Base-by-base conservation (phyloP, 78 protist species). In the Blattamonas nauphoetae region DNA sequence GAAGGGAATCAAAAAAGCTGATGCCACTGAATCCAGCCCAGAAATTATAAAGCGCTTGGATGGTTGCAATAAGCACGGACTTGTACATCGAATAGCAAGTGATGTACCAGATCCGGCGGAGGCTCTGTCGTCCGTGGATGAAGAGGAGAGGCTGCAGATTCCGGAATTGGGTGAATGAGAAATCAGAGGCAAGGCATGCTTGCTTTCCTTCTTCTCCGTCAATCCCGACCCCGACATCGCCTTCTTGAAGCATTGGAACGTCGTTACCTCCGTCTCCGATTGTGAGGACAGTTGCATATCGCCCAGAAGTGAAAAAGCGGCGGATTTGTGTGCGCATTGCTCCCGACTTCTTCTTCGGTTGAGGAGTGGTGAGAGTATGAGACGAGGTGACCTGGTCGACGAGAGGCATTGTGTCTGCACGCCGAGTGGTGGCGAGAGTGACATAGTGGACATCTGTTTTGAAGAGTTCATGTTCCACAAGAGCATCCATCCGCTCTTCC, bases 211-310 rank as follows among this genome's bases (percentile, higher is more conserved):
- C 91, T n/a, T 44, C 38, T 3, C 91, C 91, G 33, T 79, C 85
- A 2, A 89, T 78, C 41, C 91, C 91, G 0, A 89, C 29, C 77
- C 91, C 91, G 55, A 89, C 38, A 35, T 89, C 44, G 11, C 88
- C 91, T 2, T 80, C 45, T n/a, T 45, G 45, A 46, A 89, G 43
- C 91, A 89, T 89, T 41, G 87, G 42, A 0, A 85, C 87, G 42
- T 89, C 91, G 64, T 89, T 89, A 32, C 85, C 85, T 38, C 91
- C 91, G 78, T 89, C 91, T 0, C 91, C 91, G 35, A 89, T 81
- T 3, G 89, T 33, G 46, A 55, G 78, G 3, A 79, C 83, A 6
- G 6, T 6, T 5, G 83, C n/a, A n/a, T n/a, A n/a, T n/a, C n/a
- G n/a, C n/a, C n/a, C n/a, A n/a, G n/a, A n/a, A n/a, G n/a, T n/a